Evolutionary conservation across 73 alveolate species (phyloP).

Genomic region (Tetrahymena thermophila): DNA sequence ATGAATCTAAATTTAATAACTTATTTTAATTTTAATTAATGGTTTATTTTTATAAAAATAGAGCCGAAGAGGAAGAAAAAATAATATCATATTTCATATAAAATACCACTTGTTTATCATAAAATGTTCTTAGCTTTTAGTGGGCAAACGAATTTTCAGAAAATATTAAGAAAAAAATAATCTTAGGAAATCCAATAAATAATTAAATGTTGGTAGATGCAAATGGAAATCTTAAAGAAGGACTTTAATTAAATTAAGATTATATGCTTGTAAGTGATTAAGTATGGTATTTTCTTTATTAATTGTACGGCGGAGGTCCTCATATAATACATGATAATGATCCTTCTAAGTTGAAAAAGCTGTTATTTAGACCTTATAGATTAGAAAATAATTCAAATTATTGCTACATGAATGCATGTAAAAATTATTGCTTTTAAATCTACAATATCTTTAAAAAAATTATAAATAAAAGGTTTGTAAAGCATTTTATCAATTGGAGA

Average conservation of each 20-base stretch:
- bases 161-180: conserved; percentile 7
- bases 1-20: too few relatives aligned
- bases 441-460: too few relatives aligned
- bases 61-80: neutral
- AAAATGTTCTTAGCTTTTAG: neutral
- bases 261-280: neutral
- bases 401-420: conserved; percentile 52
- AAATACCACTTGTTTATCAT: neutral
- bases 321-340: conserved; percentile 5
- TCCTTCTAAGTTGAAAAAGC: conserved; percentile 16
- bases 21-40: neutral
- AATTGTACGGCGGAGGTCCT: conserved; percentile 12
- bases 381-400: conserved; percentile 41
- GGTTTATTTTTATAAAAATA: neutral
- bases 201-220: neutral
- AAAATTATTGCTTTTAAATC: neutral
- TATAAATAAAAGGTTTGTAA: neutral
- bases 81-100: neutral
- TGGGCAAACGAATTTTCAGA: neutral
- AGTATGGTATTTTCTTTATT: conserved; percentile 2
- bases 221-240: neutral
- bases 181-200: neutral
- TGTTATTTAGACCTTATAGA: conserved; percentile 35
- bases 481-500: neutral
- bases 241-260: conserved; percentile 5